Evolutionary conservation across 257 asterid species (phyloP), one percentile per base, ranked within the genome.

Genomic region (Asclepias syriaca): DNA sequence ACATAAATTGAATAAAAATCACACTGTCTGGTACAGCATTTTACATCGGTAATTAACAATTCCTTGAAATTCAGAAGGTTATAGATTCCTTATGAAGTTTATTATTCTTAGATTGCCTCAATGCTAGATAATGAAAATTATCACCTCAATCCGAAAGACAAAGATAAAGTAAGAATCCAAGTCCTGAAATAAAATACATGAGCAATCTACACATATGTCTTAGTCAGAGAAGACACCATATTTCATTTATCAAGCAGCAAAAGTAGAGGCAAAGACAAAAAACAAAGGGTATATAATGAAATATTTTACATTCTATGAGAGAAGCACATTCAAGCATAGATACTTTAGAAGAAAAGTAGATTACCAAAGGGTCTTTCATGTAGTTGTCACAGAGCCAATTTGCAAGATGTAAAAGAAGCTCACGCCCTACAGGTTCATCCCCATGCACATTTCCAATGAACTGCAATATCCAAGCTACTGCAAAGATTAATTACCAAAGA

Each of bases 401-500:
- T 40, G 89, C 96, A 60, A 94, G 93, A 76, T 75, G 89, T 78
- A 94, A 61, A 72, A 94, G 85, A 80, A 94, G 90, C 75, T 94
- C 98, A 58, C 98, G 98, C 74, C 98, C 98, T n/a, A 94, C 93
- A 73, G 98, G 98, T 84, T 94, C 98, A 86, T 94, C 96, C 51
- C 99, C 99, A 76, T 94, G 99, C 73, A 94, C 95, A 76, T 94
- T 94, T 76, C 99, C 99, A 73, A 94, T 86, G 80, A 83, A 89
- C 99, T 94, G 93, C 85, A 77, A 81, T 76, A 24, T 27, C n/a
- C 77, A 84, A 78, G 78, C 69, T 72, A 72, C 48, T 68, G 66
- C 79, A 72, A 67, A 68, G 57, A 76, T 79, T 80, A 81, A 77
- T 79, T 70, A 32, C 67, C 73, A 75, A 57, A 61, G 50, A 37